Conservation (phyloP, 768 basidiomycete genomes). For the Mycena floridula region DNA sequence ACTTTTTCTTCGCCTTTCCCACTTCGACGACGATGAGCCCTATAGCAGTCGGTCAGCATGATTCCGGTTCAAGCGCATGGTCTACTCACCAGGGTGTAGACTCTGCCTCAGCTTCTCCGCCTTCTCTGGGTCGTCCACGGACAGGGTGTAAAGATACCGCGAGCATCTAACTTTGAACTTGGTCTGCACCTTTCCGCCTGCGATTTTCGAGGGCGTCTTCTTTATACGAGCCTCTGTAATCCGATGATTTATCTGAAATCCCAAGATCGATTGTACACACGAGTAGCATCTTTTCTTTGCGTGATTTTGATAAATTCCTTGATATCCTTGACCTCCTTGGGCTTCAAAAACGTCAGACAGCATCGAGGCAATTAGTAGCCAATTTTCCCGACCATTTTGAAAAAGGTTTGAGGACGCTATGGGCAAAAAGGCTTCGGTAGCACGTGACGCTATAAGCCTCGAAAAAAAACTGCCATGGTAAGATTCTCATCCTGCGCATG, state of each 20-base stretch:
- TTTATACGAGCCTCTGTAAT: constrained; percentile 94
- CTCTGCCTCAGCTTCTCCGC: constrained; percentile 96
- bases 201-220: constrained; percentile 69
- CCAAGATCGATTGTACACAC: constrained; percentile 51
- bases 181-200: constrained; percentile 73
- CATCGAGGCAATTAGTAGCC: no score
- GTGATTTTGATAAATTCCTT: constrained; percentile 98
- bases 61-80: background rate
- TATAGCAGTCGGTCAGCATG: constrained; percentile 17
- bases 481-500: no score
- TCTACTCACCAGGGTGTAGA: constrained; percentile 82
- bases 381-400: no score
- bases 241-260: no score
- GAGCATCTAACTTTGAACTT: constrained; percentile 99
- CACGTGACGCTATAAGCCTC: no score
- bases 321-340: constrained; percentile 97
- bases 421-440: no score
- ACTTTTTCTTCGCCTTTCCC: constrained; percentile 71
- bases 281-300: constrained; percentile 92
- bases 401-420: no score
- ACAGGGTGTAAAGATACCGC: constrained; percentile 95
- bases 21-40: constrained; percentile 72
- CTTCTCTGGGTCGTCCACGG: constrained; percentile 94
- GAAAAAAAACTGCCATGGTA: no score
- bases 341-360: no score